Conservation (phyloP, 169 alveolate genomes). For the Plasmodium fragile region DNA sequence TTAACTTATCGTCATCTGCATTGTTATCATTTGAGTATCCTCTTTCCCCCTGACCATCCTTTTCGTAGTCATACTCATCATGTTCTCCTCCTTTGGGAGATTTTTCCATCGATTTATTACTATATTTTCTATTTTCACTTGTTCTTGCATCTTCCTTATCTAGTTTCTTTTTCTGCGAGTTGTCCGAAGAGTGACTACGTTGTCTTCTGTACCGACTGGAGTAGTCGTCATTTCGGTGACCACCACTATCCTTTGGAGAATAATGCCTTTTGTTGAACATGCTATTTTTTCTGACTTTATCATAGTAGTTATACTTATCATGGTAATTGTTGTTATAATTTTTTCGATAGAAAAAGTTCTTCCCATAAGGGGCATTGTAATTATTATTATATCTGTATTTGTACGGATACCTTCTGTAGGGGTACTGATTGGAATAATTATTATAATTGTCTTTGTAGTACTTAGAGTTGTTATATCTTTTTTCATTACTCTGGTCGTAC, state of each 20-base stretch:
- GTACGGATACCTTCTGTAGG: conserved; percentile 34
- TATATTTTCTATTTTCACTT: not conserved
- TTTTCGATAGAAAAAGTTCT: conserved; percentile 26
- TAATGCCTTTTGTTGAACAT: conserved; percentile 26
- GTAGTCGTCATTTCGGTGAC: conserved; percentile 11
- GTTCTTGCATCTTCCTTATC: not conserved
- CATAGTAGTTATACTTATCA: conserved; percentile 23
- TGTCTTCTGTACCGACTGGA: not conserved
- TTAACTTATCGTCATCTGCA: conserved; percentile 5
- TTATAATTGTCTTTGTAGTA: conserved; percentile 15
- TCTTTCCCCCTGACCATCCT: not conserved
- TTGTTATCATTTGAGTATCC: conserved; percentile 5
- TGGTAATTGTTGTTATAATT: conserved; percentile 17
- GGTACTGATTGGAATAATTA: not conserved
- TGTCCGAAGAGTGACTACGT: conserved; percentile 8
- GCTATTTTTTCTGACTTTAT: conserved; percentile 1
- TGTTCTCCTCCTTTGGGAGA: not conserved
- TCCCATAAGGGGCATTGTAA: conserved; percentile 1
- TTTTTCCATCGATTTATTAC: not conserved
- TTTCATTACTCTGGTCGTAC: conserved; percentile 3
- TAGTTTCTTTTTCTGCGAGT: not conserved
- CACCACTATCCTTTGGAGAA: conserved; percentile 6
- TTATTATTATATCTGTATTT: conserved; percentile 37
- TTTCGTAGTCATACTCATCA: not conserved
- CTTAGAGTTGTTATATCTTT: not conserved